phyloP scores from a whole-genome alignment of 371 early-diverging fungal species.

The Mucor sp. region DNA sequence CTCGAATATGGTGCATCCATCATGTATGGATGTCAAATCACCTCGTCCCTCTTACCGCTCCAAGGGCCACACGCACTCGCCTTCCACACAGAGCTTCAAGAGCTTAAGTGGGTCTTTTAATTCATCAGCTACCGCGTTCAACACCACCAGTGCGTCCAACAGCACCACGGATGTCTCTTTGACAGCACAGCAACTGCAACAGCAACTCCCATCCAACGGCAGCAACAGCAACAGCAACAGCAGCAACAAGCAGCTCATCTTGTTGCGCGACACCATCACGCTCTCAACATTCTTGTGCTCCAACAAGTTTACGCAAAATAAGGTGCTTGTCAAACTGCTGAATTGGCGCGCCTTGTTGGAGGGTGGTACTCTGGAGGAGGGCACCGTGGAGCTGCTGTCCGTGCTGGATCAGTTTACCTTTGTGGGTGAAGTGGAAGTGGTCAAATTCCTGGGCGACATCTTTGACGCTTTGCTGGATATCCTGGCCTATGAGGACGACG shows the following conservation, averaged over 20 bases:
- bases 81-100: conserved; percentile 28
- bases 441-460: conserved; percentile 68
- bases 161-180: conserved; percentile 7
- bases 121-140: conserved; percentile 17
- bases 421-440: conserved; percentile 71
- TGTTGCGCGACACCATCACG: conserved; percentile 54
- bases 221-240: conserved; percentile 12
- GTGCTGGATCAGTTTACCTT: conserved; percentile 66
- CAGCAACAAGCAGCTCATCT: conserved; percentile 23
- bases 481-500: conserved; percentile 31
- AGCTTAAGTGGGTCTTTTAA: conserved; percentile 21
- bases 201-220: conserved; percentile 9
- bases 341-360: conserved; percentile 56
- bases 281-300: conserved; percentile 65
- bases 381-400: conserved; percentile 41
- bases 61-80: conserved; percentile 20
- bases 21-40: not conserved
- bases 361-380: conserved; percentile 9
- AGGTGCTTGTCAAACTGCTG: conserved; percentile 62
- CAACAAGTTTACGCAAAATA: conserved; percentile 69
- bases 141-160: conserved; percentile 1
- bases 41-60: not conserved
- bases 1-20: conserved; percentile 31
- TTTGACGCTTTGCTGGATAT: conserved; percentile 70
- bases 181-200: not conserved